These are phyloP conservation scores for Daldinia eschscholtzii DNA, from an alignment of 2,329 filamentous ascomycete genomes.

Conservation along the genomic window DNA sequence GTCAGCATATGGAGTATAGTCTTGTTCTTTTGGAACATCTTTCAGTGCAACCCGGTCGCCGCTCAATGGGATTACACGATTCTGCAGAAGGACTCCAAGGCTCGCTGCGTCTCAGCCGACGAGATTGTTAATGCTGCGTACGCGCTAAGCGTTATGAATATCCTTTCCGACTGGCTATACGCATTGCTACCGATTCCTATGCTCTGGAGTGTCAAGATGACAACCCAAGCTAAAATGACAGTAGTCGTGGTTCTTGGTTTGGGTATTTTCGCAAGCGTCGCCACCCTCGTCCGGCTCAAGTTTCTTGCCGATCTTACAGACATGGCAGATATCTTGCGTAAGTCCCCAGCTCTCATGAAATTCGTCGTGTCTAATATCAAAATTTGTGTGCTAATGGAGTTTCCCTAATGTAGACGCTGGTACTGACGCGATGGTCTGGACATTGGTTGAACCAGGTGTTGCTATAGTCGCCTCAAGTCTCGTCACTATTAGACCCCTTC, in stretches of 20 bases:
- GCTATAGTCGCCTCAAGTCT: slow-evolving; percentile 67
- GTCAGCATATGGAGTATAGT: slow-evolving; percentile 61
- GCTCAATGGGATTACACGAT: slow-evolving; percentile 68
- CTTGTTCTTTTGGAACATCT: slow-evolving; percentile 64
- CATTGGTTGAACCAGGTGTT: slow-evolving; percentile 67
- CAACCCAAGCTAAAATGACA: slow-evolving; percentile 63
- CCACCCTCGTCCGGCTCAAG: slow-evolving; percentile 65
- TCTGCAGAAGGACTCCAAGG: slow-evolving; percentile 47
- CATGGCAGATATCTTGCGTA: slow-evolving; percentile 63
- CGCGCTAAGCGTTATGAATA: slow-evolving; percentile 64
- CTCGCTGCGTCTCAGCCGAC: slow-evolving; percentile 59
- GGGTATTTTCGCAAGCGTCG: slow-evolving; percentile 67
- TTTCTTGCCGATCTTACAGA: slow-evolving; percentile 62
- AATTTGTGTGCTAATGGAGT: slow-evolving; percentile 26
- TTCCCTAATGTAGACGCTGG: slow-evolving; percentile 55
- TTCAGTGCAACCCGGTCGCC: slow-evolving; percentile 64
- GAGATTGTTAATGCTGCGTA: slow-evolving; percentile 64
- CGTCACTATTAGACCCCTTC: slow-evolving; percentile 66
- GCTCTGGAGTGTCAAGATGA: slow-evolving; percentile 68
- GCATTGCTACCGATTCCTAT: slow-evolving; percentile 67
- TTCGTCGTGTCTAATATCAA: background rate
- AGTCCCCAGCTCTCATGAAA: slow-evolving; percentile 38
- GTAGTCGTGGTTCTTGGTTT: slow-evolving; percentile 64
- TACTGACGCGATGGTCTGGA: slow-evolving; percentile 68
- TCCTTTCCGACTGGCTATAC: slow-evolving; percentile 68